phyloP scores from a whole-genome alignment of 208 protist species.

The Trypanosoma melophagium region DNA sequence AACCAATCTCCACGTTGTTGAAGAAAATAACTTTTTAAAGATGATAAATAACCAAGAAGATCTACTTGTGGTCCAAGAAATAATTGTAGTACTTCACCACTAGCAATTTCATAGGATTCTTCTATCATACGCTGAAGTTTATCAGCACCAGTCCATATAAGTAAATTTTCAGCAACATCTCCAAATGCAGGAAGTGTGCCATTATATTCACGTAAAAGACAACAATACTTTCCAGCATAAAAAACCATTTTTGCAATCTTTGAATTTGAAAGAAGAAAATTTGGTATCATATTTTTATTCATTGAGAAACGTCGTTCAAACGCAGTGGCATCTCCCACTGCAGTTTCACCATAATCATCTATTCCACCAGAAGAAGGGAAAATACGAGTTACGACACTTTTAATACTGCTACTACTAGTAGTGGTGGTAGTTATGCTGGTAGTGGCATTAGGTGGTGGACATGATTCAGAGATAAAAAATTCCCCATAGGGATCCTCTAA shows the following conservation, averaged over 20 bases:
- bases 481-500: constrained; percentile 82
- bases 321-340: constrained; percentile 31
- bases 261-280: constrained; percentile 57
- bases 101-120: constrained; percentile 76
- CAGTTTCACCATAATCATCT: constrained; percentile 33
- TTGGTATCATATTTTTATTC: constrained; percentile 79
- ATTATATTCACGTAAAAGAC: constrained; percentile 81
- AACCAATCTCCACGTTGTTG: constrained; percentile 84
- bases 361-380: constrained; percentile 15
- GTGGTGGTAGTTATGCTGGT: constrained; percentile 3
- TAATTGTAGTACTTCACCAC: constrained; percentile 69
- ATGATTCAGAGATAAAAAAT: constrained; percentile 80
- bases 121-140: constrained; percentile 70
- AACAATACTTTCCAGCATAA: constrained; percentile 87
- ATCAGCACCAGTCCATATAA: constrained; percentile 70
- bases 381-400: constrained; percentile 21
- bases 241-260: constrained; percentile 82
- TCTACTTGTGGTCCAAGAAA: constrained; percentile 72
- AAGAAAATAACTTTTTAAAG: constrained; percentile 81
- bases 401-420: constrained; percentile 14
- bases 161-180: constrained; percentile 34
- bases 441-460: neutral
- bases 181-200: constrained; percentile 58
- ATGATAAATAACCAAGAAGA: constrained; percentile 70
- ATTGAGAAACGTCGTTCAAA: constrained; percentile 87